phyloP scores from a whole-genome alignment of 331 rosid species.

The Pyracantha coccinea region DNA sequence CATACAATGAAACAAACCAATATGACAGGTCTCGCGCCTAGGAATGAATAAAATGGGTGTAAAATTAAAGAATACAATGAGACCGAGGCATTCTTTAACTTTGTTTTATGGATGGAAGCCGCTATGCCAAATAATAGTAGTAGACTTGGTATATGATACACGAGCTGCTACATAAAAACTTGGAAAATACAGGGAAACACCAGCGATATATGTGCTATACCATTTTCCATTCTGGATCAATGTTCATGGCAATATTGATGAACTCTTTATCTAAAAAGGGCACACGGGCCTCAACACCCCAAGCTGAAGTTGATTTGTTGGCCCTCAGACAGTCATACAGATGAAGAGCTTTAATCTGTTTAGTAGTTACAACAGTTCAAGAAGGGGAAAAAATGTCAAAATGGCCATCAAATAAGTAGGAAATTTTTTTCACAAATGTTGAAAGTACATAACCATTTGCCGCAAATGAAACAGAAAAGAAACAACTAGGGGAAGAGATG shows the following conservation, averaged over 20 bases:
- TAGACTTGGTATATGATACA: background rate
- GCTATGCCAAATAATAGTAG: background rate
- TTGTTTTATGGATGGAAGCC: background rate
- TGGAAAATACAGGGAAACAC: background rate
- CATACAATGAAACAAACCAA: background rate
- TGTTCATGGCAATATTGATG: slow-evolving; percentile 58
- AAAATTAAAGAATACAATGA: too few relatives aligned
- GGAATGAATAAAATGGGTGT: background rate
- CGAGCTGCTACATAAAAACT: slow-evolving; percentile 10
- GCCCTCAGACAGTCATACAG: slow-evolving; percentile 95
- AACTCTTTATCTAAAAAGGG: slow-evolving; percentile 96
- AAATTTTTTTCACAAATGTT: too few relatives aligned
- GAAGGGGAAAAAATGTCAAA: too few relatives aligned
- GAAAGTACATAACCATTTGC: too few relatives aligned
- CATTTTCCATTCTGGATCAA: slow-evolving; percentile 95
- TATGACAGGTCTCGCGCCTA: background rate
- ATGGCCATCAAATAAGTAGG: too few relatives aligned
- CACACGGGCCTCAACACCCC: slow-evolving; percentile 99
- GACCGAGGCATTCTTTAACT: background rate
- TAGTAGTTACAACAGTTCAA: too few relatives aligned
- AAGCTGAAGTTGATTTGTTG: slow-evolving; percentile 87
- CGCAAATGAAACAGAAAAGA: too few relatives aligned
- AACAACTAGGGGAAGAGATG: too few relatives aligned
- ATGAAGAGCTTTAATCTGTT: slow-evolving; percentile 59
- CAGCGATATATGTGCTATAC: slow-evolving; percentile 26